phyloP scores from a whole-genome alignment of 208 protist species.

The Wallacemonas collosoma region DNA sequence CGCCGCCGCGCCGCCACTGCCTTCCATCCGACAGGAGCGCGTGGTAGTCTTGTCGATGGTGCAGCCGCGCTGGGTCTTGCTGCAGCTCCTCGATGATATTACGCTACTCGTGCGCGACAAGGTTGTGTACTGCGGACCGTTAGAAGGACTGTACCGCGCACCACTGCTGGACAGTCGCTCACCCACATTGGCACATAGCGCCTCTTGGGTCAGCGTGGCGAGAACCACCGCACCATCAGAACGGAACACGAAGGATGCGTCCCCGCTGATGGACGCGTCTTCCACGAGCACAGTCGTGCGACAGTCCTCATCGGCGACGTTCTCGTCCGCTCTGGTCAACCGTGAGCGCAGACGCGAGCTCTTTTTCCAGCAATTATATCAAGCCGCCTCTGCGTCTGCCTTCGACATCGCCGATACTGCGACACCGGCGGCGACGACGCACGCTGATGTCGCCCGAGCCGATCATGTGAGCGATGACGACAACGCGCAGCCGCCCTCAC shows the following conservation, averaged over 20 bases:
- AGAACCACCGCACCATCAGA: background rate
- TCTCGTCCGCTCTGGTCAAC: background rate
- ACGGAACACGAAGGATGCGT: background rate
- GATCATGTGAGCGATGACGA: background rate
- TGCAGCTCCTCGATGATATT: slow-evolving; percentile 68
- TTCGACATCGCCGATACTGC: background rate
- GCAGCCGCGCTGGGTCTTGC: slow-evolving; percentile 64
- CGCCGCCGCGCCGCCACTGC: slow-evolving; percentile 18
- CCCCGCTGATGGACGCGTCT: too few species aligned
- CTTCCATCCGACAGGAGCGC: slow-evolving; percentile 19
- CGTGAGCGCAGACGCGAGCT: slow-evolving; percentile 2
- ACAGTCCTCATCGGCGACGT: background rate
- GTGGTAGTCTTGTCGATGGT: slow-evolving; percentile 47
- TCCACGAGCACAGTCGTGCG: background rate
- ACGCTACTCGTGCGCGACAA: slow-evolving; percentile 46
- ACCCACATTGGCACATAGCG: too few species aligned
- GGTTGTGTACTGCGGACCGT: slow-evolving; percentile 46
- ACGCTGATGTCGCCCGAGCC: background rate
- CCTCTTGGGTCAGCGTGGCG: too few species aligned
- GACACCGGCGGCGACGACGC: background rate
- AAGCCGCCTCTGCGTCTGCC: background rate
- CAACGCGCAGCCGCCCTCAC: background rate
- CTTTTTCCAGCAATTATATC: slow-evolving; percentile 9
- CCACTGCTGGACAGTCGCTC: slow-evolving; percentile 17
- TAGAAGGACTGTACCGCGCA: slow-evolving; percentile 35